Evolutionary conservation across 2,329 filamentous ascomycete genomes (phyloP).

Genomic region (Trichoderma sp.): DNA sequence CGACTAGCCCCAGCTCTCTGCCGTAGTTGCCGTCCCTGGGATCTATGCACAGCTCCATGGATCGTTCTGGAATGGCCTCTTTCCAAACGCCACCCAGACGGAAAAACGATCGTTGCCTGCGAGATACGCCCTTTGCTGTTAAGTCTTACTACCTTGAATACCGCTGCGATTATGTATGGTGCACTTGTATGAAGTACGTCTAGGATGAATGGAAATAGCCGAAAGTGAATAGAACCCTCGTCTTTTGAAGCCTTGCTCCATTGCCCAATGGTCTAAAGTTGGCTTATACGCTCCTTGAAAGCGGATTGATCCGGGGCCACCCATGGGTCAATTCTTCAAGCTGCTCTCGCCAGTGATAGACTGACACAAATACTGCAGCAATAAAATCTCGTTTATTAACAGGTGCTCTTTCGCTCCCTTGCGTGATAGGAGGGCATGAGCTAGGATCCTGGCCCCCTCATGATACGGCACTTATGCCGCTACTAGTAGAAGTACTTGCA

Average conservation of each 20-base stretch:
- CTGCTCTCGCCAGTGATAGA: not conserved
- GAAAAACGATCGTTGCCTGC: not conserved
- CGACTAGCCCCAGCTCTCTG: not conserved
- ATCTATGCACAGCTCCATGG: not conserved
- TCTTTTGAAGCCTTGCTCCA: slow-evolving; percentile 1
- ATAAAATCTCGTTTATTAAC: not conserved
- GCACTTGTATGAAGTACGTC: not conserved
- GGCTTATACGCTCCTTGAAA: not conserved
- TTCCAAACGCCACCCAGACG: not conserved
- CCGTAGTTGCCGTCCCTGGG: not conserved
- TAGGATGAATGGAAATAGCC: slow-evolving; percentile 7
- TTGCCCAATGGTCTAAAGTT: not conserved
- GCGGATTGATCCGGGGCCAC: not conserved
- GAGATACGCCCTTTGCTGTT: not conserved
- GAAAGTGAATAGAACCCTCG: slow-evolving; percentile 6
- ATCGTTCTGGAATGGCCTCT: slow-evolving; percentile 23
- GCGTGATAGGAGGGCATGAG: not conserved
- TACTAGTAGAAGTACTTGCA: not conserved
- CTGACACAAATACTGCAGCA: not conserved
- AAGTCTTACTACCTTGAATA: slow-evolving; percentile 6
- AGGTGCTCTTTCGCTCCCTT: not conserved
- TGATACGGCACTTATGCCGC: not conserved
- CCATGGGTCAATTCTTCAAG: not conserved
- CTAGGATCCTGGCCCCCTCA: not conserved
- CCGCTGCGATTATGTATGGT: not conserved